A percentile compares a stretch with the other conserved stretches of the same genome.
These are phyloP conservation scores for Pseudogymnoascus sp. DNA, from an alignment of 2,329 filamentous ascomycete species.

Conservation along the genomic window DNA sequence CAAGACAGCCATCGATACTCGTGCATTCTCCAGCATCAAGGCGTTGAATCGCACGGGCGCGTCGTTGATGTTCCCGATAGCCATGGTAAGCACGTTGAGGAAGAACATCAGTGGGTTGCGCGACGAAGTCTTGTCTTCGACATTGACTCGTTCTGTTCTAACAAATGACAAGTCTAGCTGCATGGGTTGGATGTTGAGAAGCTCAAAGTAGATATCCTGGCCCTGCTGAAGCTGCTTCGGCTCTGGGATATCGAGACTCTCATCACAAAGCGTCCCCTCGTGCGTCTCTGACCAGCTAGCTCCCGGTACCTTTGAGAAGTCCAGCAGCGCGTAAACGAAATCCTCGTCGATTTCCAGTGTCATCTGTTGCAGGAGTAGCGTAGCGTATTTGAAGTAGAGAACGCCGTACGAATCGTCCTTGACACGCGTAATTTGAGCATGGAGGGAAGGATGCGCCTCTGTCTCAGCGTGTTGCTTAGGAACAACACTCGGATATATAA, in stretches of 20 bases:
- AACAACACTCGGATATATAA: conserved; percentile 94
- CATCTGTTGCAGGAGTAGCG: conserved; percentile 91
- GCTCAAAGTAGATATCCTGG: conserved; percentile 95
- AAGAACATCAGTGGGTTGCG: conserved; percentile 97
- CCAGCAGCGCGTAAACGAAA: conserved; percentile 91
- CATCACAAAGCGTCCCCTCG: conserved; percentile 79
- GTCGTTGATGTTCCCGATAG: conserved; percentile 97
- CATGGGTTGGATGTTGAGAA: conserved; percentile 95
- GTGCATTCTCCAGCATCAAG: conserved; percentile 87
- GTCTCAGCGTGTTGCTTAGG: conserved; percentile 95
- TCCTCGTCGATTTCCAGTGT: conserved; percentile 96
- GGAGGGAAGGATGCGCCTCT: conserved; percentile 89
- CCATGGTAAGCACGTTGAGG: conserved; percentile 98
- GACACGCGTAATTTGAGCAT: conserved; percentile 83
- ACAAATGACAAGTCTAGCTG: conserved; percentile 96
- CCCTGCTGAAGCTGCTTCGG: conserved; percentile 75
- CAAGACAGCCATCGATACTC: conserved; percentile 77
- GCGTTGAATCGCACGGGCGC: conserved; percentile 91
- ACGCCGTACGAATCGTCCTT: conserved; percentile 99
- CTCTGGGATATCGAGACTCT: conserved; percentile 83
- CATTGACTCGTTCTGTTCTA: conserved; percentile 91
- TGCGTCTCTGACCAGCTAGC: conserved; percentile 74
- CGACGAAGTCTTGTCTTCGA: conserved; percentile 84
- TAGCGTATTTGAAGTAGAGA: conserved; percentile 96
- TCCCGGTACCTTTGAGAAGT: conserved; percentile 88